Evolutionary conservation across 306 rosid species (phyloP), one percentile per base, ranked within the genome.

Genomic region (Acacia melanoxylon): DNA sequence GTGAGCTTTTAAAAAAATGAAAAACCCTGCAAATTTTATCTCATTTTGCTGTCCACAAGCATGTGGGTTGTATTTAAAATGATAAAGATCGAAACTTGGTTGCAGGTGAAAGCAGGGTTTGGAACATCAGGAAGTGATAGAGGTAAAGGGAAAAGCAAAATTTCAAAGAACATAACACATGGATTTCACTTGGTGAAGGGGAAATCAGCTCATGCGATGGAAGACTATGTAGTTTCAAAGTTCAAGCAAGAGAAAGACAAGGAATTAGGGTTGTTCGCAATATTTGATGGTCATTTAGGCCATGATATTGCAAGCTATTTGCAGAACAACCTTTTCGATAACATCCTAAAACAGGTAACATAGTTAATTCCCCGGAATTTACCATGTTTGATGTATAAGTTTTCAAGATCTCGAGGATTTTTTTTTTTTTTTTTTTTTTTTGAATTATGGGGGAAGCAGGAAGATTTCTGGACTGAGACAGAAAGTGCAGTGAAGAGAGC

Each of bases 231-330:
- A 44, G 94, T 92, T 59, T 81, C 97, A 27, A 88, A 86, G 75
- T 87, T 87, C 82, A 90, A 86, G 89, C 85, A 80, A 81, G 80
- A 83, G 37, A 80, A 80, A 13, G 89, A 90, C 41, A 76, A 78
- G 11, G 89, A 87, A 17, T 78, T 92, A 71, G 97, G 97, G 31
- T 83, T 92, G 40, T 90, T 92, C 82, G 97, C 97, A 8, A 92
- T 92, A 68, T 92, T 92, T 37, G 97, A 92, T 78, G 94, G 94
- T 46, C 97, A 92, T 83, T 87, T 86, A 79, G 94, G 97, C 68
- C 91, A 92, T 75, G 86, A 89, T 58, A 89, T 92, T 51, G 91
- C 94, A 22, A 86, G 76, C 86, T 92, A 87, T 85, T 90, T 92
- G 86, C 91, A 87, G 40, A 71, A 48, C 81, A 80, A 92, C 82